These are phyloP conservation scores for Fomitopsis serialis DNA, from an alignment of 768 basidiomycete species.

Conservation along the genomic window DNA sequence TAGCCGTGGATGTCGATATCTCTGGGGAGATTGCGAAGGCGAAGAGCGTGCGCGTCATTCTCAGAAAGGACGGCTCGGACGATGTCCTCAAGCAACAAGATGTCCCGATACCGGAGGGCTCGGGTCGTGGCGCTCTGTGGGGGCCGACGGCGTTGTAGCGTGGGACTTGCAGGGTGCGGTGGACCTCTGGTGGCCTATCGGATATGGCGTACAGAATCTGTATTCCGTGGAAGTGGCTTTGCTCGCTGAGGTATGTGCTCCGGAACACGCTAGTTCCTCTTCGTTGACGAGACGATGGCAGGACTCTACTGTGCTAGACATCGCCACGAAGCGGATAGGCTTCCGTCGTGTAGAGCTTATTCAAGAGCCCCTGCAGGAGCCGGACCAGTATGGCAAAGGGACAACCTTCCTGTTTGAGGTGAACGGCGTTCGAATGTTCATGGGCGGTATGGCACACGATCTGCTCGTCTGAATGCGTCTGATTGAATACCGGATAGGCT, in stretches of 20 bases:
- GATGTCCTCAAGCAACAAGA: not conserved
- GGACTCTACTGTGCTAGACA: conserved; percentile 2
- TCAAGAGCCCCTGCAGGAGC: conserved; percentile 35
- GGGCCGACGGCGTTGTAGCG: conserved; percentile 10
- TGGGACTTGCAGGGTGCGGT: conserved; percentile 31
- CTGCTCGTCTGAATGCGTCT: conserved; percentile 30
- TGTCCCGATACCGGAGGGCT: conserved; percentile 6
- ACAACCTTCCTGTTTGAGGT: conserved; percentile 45
- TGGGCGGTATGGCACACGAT: conserved; percentile 35
- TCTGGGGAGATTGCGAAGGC: conserved; percentile 4
- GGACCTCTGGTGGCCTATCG: conserved; percentile 39
- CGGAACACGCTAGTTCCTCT: too few species aligned
- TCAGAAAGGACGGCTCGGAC: conserved; percentile 5
- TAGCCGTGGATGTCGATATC: conserved; percentile 20
- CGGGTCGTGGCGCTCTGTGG: not conserved
- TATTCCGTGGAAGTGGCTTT: conserved; percentile 32
- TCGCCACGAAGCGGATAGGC: conserved; percentile 26
- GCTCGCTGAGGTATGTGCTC: conserved; percentile 18
- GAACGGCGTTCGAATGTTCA: conserved; percentile 42
- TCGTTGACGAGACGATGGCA: not conserved
- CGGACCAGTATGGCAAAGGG: conserved; percentile 28
- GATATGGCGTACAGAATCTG: conserved; percentile 34
- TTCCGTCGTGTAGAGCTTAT: conserved; percentile 40
- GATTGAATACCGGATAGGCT: conserved; percentile 34
- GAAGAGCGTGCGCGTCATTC: conserved; percentile 14